Percentiles rank a stretch among this genome's conserved stretches.
phyloP scores from a whole-genome alignment of 768 basidiomycete genomes.

The Rhizopogon roseolus region DNA sequence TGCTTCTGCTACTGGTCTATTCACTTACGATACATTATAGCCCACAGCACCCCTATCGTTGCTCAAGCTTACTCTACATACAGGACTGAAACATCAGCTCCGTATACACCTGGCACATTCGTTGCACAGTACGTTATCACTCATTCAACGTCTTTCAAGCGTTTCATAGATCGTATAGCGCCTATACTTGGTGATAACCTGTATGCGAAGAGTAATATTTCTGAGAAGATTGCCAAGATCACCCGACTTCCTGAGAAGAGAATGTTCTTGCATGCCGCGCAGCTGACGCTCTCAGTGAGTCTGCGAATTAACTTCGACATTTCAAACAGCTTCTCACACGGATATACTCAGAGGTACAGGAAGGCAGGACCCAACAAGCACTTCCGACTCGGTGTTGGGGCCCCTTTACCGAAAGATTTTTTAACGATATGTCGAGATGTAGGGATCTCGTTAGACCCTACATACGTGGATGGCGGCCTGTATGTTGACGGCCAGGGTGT shows the following conservation, averaged over 20 bases:
- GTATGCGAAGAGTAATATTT: slow-evolving; percentile 37
- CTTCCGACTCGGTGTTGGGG: slow-evolving; percentile 47
- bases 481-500: slow-evolving; percentile 39
- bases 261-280: slow-evolving; percentile 59
- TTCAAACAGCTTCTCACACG: background rate
- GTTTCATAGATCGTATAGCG: slow-evolving; percentile 30
- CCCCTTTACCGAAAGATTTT: slow-evolving; percentile 58
- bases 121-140: slow-evolving; percentile 36
- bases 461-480: slow-evolving; percentile 40
- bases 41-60: slow-evolving; percentile 48
- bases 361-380: slow-evolving; percentile 39
- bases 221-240: slow-evolving; percentile 23
- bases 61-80: slow-evolving; percentile 49
- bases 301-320: background rate
- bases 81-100: slow-evolving; percentile 68
- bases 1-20: slow-evolving; percentile 3
- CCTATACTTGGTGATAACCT: slow-evolving; percentile 62
- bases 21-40: slow-evolving; percentile 22
- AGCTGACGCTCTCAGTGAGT: slow-evolving; percentile 52
- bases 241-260: slow-evolving; percentile 37
- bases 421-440: slow-evolving; percentile 42
- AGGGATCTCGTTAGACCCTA: slow-evolving; percentile 34
- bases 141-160: background rate
- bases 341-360: slow-evolving; percentile 42
- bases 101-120: slow-evolving; percentile 57